phyloP scores from a whole-genome alignment of 306 rosid genomes.

The Erythrophleum fordii region DNA sequence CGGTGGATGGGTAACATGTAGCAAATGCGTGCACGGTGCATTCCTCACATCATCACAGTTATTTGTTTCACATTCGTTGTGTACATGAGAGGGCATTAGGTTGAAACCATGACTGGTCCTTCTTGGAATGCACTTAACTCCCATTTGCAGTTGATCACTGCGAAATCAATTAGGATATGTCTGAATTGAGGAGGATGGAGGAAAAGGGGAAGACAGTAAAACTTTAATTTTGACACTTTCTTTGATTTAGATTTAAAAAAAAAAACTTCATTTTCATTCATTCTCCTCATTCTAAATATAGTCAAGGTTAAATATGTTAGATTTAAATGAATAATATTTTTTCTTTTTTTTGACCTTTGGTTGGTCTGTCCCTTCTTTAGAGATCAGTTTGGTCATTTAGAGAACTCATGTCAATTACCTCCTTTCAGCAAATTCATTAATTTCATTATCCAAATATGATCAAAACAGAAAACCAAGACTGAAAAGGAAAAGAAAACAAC shows the following conservation, averaged over 20 bases:
- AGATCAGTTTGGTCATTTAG: background rate
- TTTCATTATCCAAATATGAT: background rate
- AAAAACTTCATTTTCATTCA: no score
- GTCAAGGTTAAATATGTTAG: no score
- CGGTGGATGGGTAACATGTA: conserved; percentile 78
- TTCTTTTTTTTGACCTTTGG: no score
- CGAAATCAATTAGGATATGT: background rate
- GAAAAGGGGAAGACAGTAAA: no score
- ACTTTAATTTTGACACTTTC: no score
- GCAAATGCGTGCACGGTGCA: conserved; percentile 47
- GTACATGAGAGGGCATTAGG: conserved; percentile 57
- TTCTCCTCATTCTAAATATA: no score
- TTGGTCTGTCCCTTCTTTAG: no score
- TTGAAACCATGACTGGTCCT: conserved; percentile 71
- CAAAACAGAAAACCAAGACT: background rate
- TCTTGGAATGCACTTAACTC: conserved; percentile 62
- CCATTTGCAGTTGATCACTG: conserved; percentile 55
- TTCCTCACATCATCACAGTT: conserved; percentile 46
- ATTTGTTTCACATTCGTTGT: conserved; percentile 29
- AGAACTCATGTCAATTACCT: background rate
- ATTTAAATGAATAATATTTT: no score
- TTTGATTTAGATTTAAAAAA: no score
- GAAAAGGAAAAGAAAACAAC: background rate
- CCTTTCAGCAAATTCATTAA: background rate
- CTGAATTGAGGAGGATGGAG: no score